These are phyloP conservation scores for Metrosideros polymorpha DNA, from an alignment of 441 rosid genomes.

Conservation along the genomic window DNA sequence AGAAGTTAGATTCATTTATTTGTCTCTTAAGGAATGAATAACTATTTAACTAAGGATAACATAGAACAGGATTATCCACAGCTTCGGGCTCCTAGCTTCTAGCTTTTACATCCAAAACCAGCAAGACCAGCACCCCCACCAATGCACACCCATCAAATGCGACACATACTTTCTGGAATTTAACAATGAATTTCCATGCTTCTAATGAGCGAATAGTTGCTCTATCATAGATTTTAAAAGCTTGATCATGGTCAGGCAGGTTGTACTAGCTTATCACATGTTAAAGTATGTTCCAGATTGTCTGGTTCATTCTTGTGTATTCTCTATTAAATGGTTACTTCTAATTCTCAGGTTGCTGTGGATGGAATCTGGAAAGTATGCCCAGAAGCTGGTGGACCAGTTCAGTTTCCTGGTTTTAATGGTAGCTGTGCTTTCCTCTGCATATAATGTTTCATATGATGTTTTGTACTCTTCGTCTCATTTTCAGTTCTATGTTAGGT, in stretches of 20 bases:
- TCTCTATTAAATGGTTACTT: background rate
- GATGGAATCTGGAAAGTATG: conserved; percentile 93
- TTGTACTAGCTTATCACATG: background rate
- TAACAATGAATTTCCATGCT: background rate
- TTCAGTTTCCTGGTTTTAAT: conserved; percentile 87
- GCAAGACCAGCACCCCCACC: background rate
- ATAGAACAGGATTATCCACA: background rate
- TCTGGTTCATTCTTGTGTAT: background rate
- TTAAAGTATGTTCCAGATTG: background rate
- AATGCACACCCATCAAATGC: background rate
- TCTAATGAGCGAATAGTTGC: background rate
- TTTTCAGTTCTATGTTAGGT: conserved; percentile 37
- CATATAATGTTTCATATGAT: background rate
- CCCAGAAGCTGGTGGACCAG: conserved; percentile 79
- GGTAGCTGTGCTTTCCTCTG: conserved; percentile 31
- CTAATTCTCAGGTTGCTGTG: conserved; percentile 72
- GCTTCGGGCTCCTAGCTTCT: background rate
- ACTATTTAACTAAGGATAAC: background rate
- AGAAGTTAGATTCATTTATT: background rate
- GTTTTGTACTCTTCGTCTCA: background rate
- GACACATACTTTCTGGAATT: background rate
- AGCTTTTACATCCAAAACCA: background rate
- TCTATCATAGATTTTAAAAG: background rate
- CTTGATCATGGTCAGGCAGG: background rate
- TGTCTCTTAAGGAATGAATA: background rate